Conservation (phyloP, 2,329 filamentous ascomycete genomes). For the Cladosporium sp. region DNA sequence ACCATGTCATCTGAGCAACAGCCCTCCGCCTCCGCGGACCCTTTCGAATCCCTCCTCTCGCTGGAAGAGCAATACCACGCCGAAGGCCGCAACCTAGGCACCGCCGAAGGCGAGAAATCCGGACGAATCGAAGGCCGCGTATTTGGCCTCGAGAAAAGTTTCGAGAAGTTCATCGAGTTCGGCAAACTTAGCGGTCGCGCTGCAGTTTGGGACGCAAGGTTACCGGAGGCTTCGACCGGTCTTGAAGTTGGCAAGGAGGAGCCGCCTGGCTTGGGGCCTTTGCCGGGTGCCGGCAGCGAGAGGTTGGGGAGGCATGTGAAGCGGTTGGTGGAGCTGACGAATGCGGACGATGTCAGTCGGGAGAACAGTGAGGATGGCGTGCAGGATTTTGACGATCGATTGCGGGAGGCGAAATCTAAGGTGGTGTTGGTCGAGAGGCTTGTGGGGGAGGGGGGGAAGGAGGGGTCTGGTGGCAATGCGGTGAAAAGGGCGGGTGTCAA, state of each 20-base stretch:
- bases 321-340: constrained; percentile 68
- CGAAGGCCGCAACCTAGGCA: constrained; percentile 71
- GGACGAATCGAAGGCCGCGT: constrained; percentile 83
- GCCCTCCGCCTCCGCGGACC: constrained; percentile 14
- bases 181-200: constrained; percentile 73
- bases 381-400: constrained; percentile 80
- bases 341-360: constrained; percentile 69
- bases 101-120: constrained; percentile 66
- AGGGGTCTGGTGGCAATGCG: constrained; percentile 11
- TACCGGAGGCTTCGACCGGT: constrained; percentile 34
- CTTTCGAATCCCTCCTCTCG: constrained; percentile 51
- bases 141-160: constrained; percentile 87
- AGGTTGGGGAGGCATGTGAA: constrained; percentile 71
- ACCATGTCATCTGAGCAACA: background rate
- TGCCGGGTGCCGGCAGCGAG: constrained; percentile 39
- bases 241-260: constrained; percentile 5
- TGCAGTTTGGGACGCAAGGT: constrained; percentile 73
- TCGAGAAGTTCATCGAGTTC: constrained; percentile 81
- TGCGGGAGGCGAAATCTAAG: constrained; percentile 78
- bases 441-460: constrained; percentile 50
- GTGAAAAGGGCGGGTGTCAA: constrained; percentile 22
- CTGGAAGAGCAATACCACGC: constrained; percentile 69
- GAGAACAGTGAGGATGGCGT: constrained; percentile 85
- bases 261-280: background rate
- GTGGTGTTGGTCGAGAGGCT: constrained; percentile 77